Percentiles rank a stretch among this genome's conserved stretches.
Evolutionary conservation across 192 early-diverging fungal species (phyloP).

Genomic region (Coemansia sp.): DNA sequence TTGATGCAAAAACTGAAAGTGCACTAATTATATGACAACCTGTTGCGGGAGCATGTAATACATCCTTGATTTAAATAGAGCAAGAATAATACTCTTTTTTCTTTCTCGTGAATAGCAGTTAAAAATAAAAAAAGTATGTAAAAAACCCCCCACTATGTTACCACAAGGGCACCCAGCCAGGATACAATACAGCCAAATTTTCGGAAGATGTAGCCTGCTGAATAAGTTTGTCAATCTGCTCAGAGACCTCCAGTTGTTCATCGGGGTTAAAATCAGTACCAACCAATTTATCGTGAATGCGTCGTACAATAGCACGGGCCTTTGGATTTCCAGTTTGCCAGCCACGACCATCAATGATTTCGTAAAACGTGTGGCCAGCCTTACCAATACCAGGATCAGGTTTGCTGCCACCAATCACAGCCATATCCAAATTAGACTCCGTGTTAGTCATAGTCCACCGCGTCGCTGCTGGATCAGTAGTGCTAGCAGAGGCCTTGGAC

Average conservation of each 20-base stretch:
- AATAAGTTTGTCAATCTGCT: slow-evolving; percentile 91
- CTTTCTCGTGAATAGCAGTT: too few species aligned
- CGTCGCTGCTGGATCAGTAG: background rate
- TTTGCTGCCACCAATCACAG: slow-evolving; percentile 20
- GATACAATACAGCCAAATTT: slow-evolving; percentile 62
- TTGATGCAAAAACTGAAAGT: too few species aligned
- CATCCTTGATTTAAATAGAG: too few species aligned
- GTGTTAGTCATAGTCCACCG: slow-evolving; percentile 9
- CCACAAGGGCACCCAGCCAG: slow-evolving; percentile 46
- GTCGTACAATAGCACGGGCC: slow-evolving; percentile 82
- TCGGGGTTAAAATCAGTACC: slow-evolving; percentile 92
- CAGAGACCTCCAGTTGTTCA: slow-evolving; percentile 72
- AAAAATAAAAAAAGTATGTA: background rate
- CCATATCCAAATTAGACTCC: slow-evolving; percentile 5
- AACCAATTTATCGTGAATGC: slow-evolving; percentile 95
- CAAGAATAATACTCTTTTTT: background rate
- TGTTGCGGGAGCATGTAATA: too few species aligned
- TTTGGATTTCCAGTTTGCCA: slow-evolving; percentile 66
- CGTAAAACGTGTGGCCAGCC: slow-evolving; percentile 9
- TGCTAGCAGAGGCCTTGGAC: background rate
- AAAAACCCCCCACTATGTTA: slow-evolving; percentile 9
- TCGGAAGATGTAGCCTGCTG: slow-evolving; percentile 88
- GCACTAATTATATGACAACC: too few species aligned
- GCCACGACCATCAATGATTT: slow-evolving; percentile 26
- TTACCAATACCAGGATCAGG: slow-evolving; percentile 12